Base-by-base conservation (phyloP, 177 flowering plant genomes). In the Vitis hybrid region DNA sequence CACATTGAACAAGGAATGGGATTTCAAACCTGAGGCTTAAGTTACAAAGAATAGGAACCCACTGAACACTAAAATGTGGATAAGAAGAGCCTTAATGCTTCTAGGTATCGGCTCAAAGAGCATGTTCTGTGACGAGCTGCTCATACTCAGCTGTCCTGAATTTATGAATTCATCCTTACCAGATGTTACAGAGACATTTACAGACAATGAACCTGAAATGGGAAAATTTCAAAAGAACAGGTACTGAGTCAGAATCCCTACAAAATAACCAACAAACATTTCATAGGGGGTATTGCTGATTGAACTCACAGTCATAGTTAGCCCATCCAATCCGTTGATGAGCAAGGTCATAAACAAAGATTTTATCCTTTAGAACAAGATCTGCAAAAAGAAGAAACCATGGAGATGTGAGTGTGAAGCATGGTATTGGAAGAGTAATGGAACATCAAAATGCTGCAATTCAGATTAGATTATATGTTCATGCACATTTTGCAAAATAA, bases 141-240 rank as follows among this genome's bases (percentile, higher is more conserved):
- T 90, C 72, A 59, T 69, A 58, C 86, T 87, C 52, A 86, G 77
- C 80, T 85, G 90, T 67, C 87, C 91, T 2, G 83, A 85, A 60
- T 87, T 84, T 56, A 86, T 70, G 62, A 81, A 83, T 65, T 86
- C 84, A 18, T 80, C 88, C 68, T 87, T 85, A 3, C 87, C 77
- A 64, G 88, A 80, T 55, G 83, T 78, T 52, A 82, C 60, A 7
- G 95, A 88, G 45, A 93, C 98, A 72, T 93, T 90, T 62, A 93
- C 97, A 45, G 93, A 70, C 60, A 56, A 64, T n/a, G 97, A 90
- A 80, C 98, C 98, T 93, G 89, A 12, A 66, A 56, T 22, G 12
- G 31, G 56, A 39, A 64, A 50, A 5, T 49, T 49, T 67, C n/a
- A 11, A 66, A 64, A 1, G 16, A 50, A 48, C 48, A 5, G 21